Base-by-base conservation (phyloP, 2,329 filamentous ascomycete species). In the Colletotrichum cereale region DNA sequence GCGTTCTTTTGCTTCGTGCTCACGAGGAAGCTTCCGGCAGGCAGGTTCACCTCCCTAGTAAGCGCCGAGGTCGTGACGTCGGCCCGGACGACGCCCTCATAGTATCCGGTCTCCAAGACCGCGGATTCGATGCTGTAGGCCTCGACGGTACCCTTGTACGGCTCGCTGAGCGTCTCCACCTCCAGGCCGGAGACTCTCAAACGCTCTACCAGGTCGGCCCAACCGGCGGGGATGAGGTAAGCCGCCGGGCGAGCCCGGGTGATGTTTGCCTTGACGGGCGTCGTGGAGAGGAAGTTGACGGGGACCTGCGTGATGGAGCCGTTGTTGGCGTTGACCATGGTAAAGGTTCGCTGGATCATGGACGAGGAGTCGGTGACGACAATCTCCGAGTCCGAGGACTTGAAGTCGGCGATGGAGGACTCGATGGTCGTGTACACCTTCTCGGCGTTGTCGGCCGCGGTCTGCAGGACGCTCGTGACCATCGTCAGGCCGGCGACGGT, bases 1-100 rank as follows among this genome's bases (percentile, higher is more conserved):
- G 79, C 78, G 29, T 79, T 80, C 73, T 79, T 79, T 67, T 80
- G 79, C 38, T 73, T 75, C 1, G 79, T 79, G 73, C 76, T 80
- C 1, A 80, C 74, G 11, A 75, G 69, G 63, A 79, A 80, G 42
- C 79, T 78, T 0, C 79, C 79, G 0, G 72, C 73, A 0, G 79
- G 79, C 2, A 81, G 18, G 2, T 70, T 73, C 0, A 79, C 40
- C 8, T 78, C 66, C 11, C 58, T 74, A 1, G 71, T 65, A 11
- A 74, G 58, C 0, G 74, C 7, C 38, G 76, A 67, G 0, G 78
- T 74, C 0, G 75, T 75, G 2, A 78, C 68, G 0, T 76, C 75
- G 0, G 74, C 73, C 1, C 74, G 74, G 0, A 79, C 74, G n/a
- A 74, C 74, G 12, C 79, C 79, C 57, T 80, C 78, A 18, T 78